phyloP scores from a whole-genome alignment of 2,329 filamentous ascomycete genomes.

The Cyclaneusma minus region DNA sequence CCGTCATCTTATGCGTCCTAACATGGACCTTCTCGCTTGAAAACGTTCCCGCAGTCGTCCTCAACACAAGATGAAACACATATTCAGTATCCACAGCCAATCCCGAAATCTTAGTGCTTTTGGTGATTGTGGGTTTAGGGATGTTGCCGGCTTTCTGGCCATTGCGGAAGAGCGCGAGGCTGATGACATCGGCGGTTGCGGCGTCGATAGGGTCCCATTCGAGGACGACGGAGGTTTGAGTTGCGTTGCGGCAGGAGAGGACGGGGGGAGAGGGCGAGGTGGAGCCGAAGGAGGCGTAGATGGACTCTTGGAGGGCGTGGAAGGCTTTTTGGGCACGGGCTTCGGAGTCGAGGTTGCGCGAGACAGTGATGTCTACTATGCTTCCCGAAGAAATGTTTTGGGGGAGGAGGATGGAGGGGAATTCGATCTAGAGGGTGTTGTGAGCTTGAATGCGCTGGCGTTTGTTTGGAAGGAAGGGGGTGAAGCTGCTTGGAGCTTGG shows the following conservation, averaged over 20 bases:
- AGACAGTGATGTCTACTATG: slow-evolving; percentile 94
- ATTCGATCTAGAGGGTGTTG: too few relatives aligned
- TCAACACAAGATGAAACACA: slow-evolving; percentile 79
- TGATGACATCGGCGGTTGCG: slow-evolving; percentile 81
- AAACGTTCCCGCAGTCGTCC: slow-evolving; percentile 80
- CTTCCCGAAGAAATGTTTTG: slow-evolving; percentile 90
- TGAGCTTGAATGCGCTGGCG: slow-evolving; percentile 30
- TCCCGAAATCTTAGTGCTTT: slow-evolving; percentile 92
- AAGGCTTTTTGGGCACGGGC: slow-evolving; percentile 60
- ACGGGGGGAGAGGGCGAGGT: slow-evolving; percentile 60
- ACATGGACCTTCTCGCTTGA: slow-evolving; percentile 71
- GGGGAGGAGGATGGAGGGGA: slow-evolving; percentile 91
- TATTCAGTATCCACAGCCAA: slow-evolving; percentile 96
- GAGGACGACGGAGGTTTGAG: slow-evolving; percentile 93
- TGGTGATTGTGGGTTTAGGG: slow-evolving; percentile 70
- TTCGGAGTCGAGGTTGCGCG: slow-evolving; percentile 73
- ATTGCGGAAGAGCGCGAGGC: slow-evolving; percentile 84
- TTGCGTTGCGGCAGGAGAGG: slow-evolving; percentile 88
- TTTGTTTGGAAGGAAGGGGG: slow-evolving; percentile 9
- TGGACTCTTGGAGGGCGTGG: slow-evolving; percentile 72
- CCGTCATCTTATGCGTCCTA: slow-evolving; percentile 96
- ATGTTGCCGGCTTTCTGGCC: slow-evolving; percentile 94
- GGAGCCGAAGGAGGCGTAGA: slow-evolving; percentile 74
- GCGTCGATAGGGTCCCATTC: slow-evolving; percentile 95
- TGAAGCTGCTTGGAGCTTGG: slow-evolving; percentile 1